Evolutionary conservation across 1,284 basidiomycete genomes (phyloP).

Genomic region (Inonotus obliquus): DNA sequence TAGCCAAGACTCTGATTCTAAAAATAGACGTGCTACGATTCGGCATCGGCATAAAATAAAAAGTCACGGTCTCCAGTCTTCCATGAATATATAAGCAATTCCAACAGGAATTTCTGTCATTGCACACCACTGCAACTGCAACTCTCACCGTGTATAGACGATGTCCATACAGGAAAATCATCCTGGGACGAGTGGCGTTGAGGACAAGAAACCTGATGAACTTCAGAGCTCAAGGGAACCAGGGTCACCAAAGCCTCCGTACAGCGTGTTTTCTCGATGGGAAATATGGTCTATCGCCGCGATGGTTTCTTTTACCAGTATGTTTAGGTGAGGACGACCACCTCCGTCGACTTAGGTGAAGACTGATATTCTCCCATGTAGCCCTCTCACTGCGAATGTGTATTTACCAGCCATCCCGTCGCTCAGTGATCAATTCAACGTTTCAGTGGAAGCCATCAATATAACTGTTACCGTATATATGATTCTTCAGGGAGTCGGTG

Average conservation of each 20-base stretch:
- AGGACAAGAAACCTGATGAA: not conserved
- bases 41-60: not conserved
- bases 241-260: conserved; percentile 28
- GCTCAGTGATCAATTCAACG: conserved; percentile 55
- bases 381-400: conserved; percentile 70
- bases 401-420: conserved; percentile 76
- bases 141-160: not conserved
- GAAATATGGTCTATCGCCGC: conserved; percentile 70
- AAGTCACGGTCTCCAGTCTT: not conserved
- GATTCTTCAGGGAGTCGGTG: conserved; percentile 71
- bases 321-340: conserved; percentile 48
- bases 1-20: not conserved
- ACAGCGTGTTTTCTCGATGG: conserved; percentile 47
- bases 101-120: not conserved
- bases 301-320: conserved; percentile 49
- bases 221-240: not conserved
- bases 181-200: not conserved
- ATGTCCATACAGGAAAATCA: not conserved
- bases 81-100: not conserved
- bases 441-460: conserved; percentile 66
- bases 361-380: conserved; percentile 27
- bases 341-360: not conserved
- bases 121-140: not conserved
- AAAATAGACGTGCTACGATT: too few relatives aligned
- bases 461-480: conserved; percentile 77